Conservation (phyloP, 352 stramenopile genomes). For the Thalassiosira exigua region DNA sequence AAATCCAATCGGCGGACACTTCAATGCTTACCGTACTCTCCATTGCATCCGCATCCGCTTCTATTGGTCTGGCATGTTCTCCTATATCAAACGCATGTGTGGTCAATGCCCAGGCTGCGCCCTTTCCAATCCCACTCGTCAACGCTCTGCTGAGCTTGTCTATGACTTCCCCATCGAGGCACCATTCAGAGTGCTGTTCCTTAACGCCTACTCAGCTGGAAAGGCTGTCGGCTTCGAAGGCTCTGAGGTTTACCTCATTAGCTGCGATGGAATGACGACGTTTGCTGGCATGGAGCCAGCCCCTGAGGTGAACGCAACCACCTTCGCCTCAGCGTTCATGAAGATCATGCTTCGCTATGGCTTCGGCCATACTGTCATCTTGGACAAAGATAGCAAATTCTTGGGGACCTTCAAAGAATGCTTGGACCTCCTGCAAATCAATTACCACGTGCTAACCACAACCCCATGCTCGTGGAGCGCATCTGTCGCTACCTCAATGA, state of each 20-base stretch:
- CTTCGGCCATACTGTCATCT: slow-evolving; percentile 28
- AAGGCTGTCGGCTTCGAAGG: slow-evolving; percentile 14
- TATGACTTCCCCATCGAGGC: slow-evolving; percentile 26
- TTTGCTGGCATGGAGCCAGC: slow-evolving; percentile 27
- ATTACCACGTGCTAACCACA: slow-evolving; percentile 39
- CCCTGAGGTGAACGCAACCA: background rate
- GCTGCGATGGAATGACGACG: slow-evolving; percentile 29
- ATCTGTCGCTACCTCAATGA: slow-evolving; percentile 28
- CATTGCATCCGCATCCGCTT: slow-evolving; percentile 28
- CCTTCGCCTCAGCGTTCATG: slow-evolving; percentile 32
- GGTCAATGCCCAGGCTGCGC: slow-evolving; percentile 25
- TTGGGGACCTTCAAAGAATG: slow-evolving; percentile 7
- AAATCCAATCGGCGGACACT: slow-evolving; percentile 44
- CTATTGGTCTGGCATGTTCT: slow-evolving; percentile 31
- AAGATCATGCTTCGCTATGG: slow-evolving; percentile 33
- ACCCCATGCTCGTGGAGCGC: slow-evolving; percentile 38
- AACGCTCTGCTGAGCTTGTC: slow-evolving; percentile 3
- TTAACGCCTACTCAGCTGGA: slow-evolving; percentile 31
- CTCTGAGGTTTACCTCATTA: slow-evolving; percentile 12
- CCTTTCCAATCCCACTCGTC: slow-evolving; percentile 19
- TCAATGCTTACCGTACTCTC: slow-evolving; percentile 25
- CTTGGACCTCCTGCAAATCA: slow-evolving; percentile 10
- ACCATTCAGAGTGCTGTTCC: slow-evolving; percentile 23
- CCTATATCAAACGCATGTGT: slow-evolving; percentile 7
- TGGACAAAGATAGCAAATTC: slow-evolving; percentile 47